A percentile compares a stretch with the other conserved stretches of the same genome.
Evolutionary conservation across 495 filamentous ascomycete species (phyloP).

Genomic region (Annulohypoxylon moriforme): DNA sequence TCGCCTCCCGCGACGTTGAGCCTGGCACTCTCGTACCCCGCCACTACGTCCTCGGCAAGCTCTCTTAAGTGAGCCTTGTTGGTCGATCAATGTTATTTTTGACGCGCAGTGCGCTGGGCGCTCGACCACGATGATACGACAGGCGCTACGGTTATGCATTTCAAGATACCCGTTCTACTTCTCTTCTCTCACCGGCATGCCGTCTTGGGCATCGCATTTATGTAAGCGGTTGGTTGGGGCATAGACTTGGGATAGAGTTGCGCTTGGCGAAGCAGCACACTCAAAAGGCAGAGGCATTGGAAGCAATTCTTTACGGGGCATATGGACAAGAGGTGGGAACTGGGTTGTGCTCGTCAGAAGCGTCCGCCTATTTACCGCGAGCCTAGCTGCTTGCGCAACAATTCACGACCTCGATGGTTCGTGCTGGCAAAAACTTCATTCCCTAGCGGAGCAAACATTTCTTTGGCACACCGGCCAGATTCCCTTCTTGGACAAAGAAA

Average conservation of each 20-base stretch:
- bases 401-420: conserved; percentile 39
- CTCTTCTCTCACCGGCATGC: conserved; percentile 30
- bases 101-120: conserved; percentile 44
- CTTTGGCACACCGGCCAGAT: conserved; percentile 20
- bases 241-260: conserved; percentile 15
- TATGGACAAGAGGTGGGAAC: conserved; percentile 15
- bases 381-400: conserved; percentile 41
- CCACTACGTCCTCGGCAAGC: conserved; percentile 49
- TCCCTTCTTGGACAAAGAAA: conserved; percentile 41
- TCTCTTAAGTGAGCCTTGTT: conserved; percentile 34
- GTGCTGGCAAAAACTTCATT: conserved; percentile 36
- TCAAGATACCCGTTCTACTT: conserved; percentile 30
- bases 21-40: conserved; percentile 36
- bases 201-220: conserved; percentile 18
- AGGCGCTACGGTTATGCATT: conserved; percentile 32
- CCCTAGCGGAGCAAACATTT: conserved; percentile 27
- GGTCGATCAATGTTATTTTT: conserved; percentile 16
- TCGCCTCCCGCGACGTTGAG: conserved; percentile 35
- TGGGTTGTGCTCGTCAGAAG: conserved; percentile 12
- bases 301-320: conserved; percentile 25
- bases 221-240: conserved; percentile 4
- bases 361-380: conserved; percentile 35
- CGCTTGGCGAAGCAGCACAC: conserved; percentile 19
- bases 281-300: conserved; percentile 16
- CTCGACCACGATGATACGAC: conserved; percentile 45